phyloP scores from a whole-genome alignment of 805 yeast genomes.

The Ogataea pignaliae region DNA sequence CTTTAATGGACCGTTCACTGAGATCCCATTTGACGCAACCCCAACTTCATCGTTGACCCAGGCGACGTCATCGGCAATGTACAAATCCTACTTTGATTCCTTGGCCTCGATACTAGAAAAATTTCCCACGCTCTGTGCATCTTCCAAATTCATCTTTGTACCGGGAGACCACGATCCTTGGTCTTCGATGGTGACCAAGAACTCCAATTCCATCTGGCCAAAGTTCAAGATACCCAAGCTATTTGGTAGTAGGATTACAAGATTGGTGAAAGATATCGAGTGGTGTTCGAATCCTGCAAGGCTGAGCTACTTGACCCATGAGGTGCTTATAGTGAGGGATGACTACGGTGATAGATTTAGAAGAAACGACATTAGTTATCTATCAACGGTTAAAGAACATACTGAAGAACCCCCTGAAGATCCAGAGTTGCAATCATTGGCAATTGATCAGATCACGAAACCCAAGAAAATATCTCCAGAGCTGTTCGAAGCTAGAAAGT shows the following conservation, averaged over 20 bases:
- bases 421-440: slow-evolving; percentile 22
- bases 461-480: slow-evolving; percentile 37
- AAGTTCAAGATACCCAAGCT: slow-evolving; percentile 64
- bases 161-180: slow-evolving; percentile 96
- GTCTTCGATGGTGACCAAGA: slow-evolving; percentile 67
- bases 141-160: slow-evolving; percentile 61
- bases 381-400: slow-evolving; percentile 24
- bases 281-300: slow-evolving; percentile 79
- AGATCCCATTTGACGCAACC: slow-evolving; percentile 58
- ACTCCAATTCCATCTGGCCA: slow-evolving; percentile 64
- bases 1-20: slow-evolving; percentile 75
- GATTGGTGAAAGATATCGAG: slow-evolving; percentile 45
- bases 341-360: slow-evolving; percentile 67
- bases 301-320: slow-evolving; percentile 77
- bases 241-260: slow-evolving; percentile 63
- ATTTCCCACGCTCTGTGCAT: slow-evolving; percentile 48
- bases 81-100: slow-evolving; percentile 67
- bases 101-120: slow-evolving; percentile 61
- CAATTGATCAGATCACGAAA: slow-evolving; percentile 26
- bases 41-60: slow-evolving; percentile 44
- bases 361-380: slow-evolving; percentile 60
- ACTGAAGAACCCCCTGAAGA: slow-evolving; percentile 12
- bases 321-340: slow-evolving; percentile 70
- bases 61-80: slow-evolving; percentile 47
- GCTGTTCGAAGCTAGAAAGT: slow-evolving; percentile 56